Base-by-base conservation (phyloP, 192 early-diverging fungal genomes). In the Martensiomyces pterosporus region DNA sequence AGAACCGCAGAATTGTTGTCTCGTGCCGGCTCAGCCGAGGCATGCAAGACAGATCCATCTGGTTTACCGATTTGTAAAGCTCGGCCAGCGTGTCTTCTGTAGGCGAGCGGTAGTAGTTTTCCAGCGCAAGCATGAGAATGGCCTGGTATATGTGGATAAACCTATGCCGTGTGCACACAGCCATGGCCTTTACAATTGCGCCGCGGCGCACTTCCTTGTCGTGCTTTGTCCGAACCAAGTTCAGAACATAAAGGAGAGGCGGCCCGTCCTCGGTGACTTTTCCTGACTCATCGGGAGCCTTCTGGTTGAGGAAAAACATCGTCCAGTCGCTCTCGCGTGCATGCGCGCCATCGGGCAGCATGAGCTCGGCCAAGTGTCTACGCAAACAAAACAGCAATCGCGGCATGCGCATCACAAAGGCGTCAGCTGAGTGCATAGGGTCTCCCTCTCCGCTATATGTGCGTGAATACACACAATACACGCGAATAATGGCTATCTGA, bases 321-420 rank as follows among this genome's bases (percentile, higher is more conserved):
- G 92, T 94, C 90, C 90, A 93, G 69, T 97, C 93, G 53, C 90
- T 88, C 34, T 91, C 81, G 17, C 92, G 79, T n/a, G 90, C 66
- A 75, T 97, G 93, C 14, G 91, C 89, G 3, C 93, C 93, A 64
- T 97, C 93, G 4, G 93, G 93, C 49, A 97, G 66, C 93, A 97
- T 97, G 29, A 93, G 83, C 48, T 97, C 93, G n/a, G 93, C 90
- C 37, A 96, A 41, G 43, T 64, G 63, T 39, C 60, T 63, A 63
- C 5, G 39, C 24, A 7, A 49, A 9, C 19, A 10, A 24, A n/a
- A n/a, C n/a, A n/a, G n/a, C n/a, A n/a, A n/a, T n/a, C n/a, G n/a
- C n/a, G n/a, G n/a, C n/a, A n/a, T n/a, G n/a, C n/a, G n/a, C n/a
- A n/a, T n/a, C n/a, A n/a, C n/a, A n/a, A n/a, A n/a, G n/a, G n/a